Conservation (phyloP, 2,329 filamentous ascomycete species). For the Paraphaeosphaeria minitans region DNA sequence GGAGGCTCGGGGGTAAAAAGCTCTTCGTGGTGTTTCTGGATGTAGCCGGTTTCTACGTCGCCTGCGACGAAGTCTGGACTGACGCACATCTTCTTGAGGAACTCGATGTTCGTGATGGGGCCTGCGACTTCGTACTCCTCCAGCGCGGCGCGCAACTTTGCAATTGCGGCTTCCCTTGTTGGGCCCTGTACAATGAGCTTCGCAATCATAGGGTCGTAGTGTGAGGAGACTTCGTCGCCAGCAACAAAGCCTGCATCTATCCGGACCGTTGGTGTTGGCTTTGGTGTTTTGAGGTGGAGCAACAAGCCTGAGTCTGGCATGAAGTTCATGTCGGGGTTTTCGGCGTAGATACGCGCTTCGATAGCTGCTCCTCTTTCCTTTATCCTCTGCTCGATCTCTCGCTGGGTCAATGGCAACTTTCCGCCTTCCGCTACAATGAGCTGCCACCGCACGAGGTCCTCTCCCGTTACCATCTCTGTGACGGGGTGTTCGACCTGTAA, state of each 20-base stretch:
- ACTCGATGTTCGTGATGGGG: slow-evolving; percentile 94
- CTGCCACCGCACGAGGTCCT: slow-evolving; percentile 93
- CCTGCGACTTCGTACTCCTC: slow-evolving; percentile 92
- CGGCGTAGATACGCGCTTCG: slow-evolving; percentile 94
- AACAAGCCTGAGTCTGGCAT: slow-evolving; percentile 91
- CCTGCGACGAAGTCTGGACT: slow-evolving; percentile 83
- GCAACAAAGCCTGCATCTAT: slow-evolving; percentile 93
- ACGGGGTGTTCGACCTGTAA: slow-evolving; percentile 97
- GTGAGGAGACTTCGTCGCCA: slow-evolving; percentile 89
- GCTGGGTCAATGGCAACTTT: slow-evolving; percentile 68
- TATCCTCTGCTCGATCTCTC: slow-evolving; percentile 72
- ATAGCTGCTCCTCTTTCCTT: slow-evolving; percentile 81
- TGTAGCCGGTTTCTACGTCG: slow-evolving; percentile 94
- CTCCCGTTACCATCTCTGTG: slow-evolving; percentile 76
- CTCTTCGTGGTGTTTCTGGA: slow-evolving; percentile 81
- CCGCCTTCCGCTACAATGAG: slow-evolving; percentile 80
- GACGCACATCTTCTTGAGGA: slow-evolving; percentile 84
- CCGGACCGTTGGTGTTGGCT: slow-evolving; percentile 72
- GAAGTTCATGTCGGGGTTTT: slow-evolving; percentile 90
- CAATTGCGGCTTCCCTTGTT: slow-evolving; percentile 78
- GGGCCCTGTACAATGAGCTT: slow-evolving; percentile 91
- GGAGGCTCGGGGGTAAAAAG: slow-evolving; percentile 71
- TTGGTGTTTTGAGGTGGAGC: slow-evolving; percentile 78
- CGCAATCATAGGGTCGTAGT: slow-evolving; percentile 98
- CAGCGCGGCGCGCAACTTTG: slow-evolving; percentile 79